Percentiles rank a stretch among this genome's conserved stretches.
These are phyloP conservation scores for Apiospora arundinis DNA, from an alignment of 2,329 filamentous ascomycete genomes.

Conservation along the genomic window DNA sequence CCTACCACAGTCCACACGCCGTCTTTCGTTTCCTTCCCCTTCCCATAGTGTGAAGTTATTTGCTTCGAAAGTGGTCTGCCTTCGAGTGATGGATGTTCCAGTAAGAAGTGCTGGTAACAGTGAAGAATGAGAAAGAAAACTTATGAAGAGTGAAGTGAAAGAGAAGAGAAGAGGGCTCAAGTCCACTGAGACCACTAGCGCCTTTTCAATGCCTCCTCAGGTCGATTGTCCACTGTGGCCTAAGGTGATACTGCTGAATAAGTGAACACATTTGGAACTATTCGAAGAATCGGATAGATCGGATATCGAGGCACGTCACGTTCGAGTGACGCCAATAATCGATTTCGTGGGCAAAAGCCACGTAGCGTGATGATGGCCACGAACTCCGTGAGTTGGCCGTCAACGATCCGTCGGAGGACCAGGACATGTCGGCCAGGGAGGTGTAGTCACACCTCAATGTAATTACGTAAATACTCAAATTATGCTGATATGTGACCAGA, in stretches of 20 bases:
- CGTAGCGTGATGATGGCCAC: background rate
- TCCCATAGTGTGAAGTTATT: background rate
- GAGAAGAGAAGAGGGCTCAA: background rate
- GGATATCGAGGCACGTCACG: background rate
- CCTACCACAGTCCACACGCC: background rate
- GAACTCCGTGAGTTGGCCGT: background rate
- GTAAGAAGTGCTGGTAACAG: background rate
- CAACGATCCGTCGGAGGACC: background rate
- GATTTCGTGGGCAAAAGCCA: background rate
- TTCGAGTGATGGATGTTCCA: background rate
- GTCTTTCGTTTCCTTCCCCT: background rate
- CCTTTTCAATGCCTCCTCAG: background rate
- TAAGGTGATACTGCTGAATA: background rate
- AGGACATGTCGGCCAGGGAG: background rate
- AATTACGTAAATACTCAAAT: no score
- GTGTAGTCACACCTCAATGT: background rate
- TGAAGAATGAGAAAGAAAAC: background rate
- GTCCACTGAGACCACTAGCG: background rate
- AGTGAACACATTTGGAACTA: background rate
- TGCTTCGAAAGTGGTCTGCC: background rate
- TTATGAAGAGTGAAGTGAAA: background rate
- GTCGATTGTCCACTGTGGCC: background rate
- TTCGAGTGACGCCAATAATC: background rate
- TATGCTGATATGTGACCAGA: background rate
- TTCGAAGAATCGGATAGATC: background rate